Conservation (phyloP, 306 rosid genomes). For the Biancaea sappan region DNA sequence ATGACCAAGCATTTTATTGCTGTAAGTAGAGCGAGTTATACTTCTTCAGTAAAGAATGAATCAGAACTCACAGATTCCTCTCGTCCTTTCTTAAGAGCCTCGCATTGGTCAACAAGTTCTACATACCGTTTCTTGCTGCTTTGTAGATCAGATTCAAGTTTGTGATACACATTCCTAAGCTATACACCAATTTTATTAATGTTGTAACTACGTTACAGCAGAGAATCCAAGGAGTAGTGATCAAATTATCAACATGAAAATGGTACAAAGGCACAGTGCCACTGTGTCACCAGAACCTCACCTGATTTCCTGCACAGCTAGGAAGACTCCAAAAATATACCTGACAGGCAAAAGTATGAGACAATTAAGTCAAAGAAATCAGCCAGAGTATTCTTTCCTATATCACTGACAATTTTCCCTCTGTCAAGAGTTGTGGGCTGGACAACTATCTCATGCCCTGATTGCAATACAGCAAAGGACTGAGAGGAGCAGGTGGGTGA, state of each 20-base stretch:
- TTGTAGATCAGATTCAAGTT: conserved; percentile 80
- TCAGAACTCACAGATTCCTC: conserved; percentile 83
- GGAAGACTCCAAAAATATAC: conserved; percentile 98
- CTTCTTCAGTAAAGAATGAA: conserved; percentile 22
- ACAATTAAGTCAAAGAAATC: neutral
- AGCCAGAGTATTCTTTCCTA: neutral
- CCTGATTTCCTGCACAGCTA: conserved; percentile 98
- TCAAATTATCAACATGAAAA: conserved; percentile 32
- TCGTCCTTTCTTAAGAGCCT: conserved; percentile 76
- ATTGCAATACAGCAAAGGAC: neutral
- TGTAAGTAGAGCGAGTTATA: conserved; percentile 16
- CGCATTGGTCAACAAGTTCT: conserved; percentile 70
- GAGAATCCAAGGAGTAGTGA: conserved; percentile 3
- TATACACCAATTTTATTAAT: conserved; percentile 36
- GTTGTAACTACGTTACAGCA: conserved; percentile 17
- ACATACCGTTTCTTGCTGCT: conserved; percentile 58
- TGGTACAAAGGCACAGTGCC: conserved; percentile 12
- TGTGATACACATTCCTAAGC: conserved; percentile 77
- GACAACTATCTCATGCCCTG: conserved; percentile 18
- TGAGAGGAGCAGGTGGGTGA: neutral
- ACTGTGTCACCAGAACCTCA: conserved; percentile 35
- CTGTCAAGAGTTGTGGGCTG: neutral
- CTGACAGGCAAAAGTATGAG: conserved; percentile 47
- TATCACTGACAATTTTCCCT: conserved; percentile 1
- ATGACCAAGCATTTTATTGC: conserved; percentile 9